A percentile compares a stretch with the other conserved stretches of the same genome.
phyloP scores from a whole-genome alignment of 2,329 filamentous ascomycete genomes.

The Ophiostoma pallidulum region DNA sequence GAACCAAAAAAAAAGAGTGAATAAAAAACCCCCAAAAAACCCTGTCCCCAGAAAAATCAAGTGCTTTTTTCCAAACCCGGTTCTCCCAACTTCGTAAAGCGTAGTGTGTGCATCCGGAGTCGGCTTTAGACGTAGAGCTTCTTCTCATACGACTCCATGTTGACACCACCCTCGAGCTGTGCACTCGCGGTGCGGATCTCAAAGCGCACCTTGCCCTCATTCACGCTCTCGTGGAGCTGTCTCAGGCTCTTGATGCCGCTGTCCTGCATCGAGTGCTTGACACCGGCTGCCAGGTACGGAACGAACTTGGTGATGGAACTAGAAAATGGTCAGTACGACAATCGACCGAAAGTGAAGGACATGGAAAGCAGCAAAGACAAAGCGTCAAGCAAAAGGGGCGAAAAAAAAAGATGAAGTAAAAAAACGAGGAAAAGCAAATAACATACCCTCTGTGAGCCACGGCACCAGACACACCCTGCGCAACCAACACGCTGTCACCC shows the following conservation, averaged over 20 bases:
- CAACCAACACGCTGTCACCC: slow-evolving; percentile 86
- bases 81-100: background rate
- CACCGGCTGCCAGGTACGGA: slow-evolving; percentile 86
- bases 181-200: slow-evolving; percentile 91
- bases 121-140: slow-evolving; percentile 78
- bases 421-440: too few relatives aligned
- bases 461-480: slow-evolving; percentile 87
- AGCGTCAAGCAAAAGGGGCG: background rate
- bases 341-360: background rate
- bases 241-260: slow-evolving; percentile 75
- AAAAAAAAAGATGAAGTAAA: too few relatives aligned
- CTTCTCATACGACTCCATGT: slow-evolving; percentile 99
- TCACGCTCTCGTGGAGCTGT: slow-evolving; percentile 67
- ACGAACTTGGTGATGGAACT: slow-evolving; percentile 88
- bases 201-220: slow-evolving; percentile 71
- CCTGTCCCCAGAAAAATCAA: background rate
- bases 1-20: background rate
- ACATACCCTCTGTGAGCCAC: slow-evolving; percentile 64
- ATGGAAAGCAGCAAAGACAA: background rate
- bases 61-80: background rate
- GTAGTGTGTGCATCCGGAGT: background rate
- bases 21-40: background rate
- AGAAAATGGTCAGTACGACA: background rate
- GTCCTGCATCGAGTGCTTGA: slow-evolving; percentile 97
- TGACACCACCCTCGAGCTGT: slow-evolving; percentile 92